These are phyloP conservation scores for Kurtzmaniella fragi DNA, from an alignment of 805 yeast species.

Conservation along the genomic window DNA sequence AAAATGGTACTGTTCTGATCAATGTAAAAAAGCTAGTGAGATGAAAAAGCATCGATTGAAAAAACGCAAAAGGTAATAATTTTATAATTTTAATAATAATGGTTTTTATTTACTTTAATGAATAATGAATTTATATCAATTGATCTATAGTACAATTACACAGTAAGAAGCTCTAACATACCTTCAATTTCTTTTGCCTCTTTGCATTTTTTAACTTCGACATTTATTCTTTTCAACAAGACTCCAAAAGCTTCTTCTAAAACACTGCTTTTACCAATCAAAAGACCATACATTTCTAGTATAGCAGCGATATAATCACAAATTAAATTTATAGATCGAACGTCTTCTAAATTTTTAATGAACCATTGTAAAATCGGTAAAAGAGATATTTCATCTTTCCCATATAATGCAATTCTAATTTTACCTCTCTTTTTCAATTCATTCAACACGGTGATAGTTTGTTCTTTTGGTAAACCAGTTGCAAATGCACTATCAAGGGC, in stretches of 20 bases:
- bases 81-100: no score
- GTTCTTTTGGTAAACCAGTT: conserved; percentile 73
- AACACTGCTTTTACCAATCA: conserved; percentile 69
- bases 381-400: conserved; percentile 79
- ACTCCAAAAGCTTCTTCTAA: conserved; percentile 66
- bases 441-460: conserved; percentile 74
- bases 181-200: conserved; percentile 91
- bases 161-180: conserved; percentile 82
- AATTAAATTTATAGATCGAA: conserved; percentile 57
- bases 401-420: conserved; percentile 70
- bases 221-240: conserved; percentile 55
- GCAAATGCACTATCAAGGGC: conserved; percentile 85
- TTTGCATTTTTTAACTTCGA: conserved; percentile 71
- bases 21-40: conserved; percentile 17
- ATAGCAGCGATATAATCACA: conserved; percentile 66
- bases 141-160: conserved; percentile 14
- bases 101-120: neutral
- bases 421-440: conserved; percentile 90
- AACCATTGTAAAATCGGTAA: conserved; percentile 89
- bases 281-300: conserved; percentile 70
- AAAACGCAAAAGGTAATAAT: no score
- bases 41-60: no score
- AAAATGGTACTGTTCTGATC: conserved; percentile 37
- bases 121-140: no score
- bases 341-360: conserved; percentile 69